Evolutionary conservation across 257 asterid genomes (phyloP), one percentile per base, ranked within the genome.

Genomic region (Petunia axillaris): DNA sequence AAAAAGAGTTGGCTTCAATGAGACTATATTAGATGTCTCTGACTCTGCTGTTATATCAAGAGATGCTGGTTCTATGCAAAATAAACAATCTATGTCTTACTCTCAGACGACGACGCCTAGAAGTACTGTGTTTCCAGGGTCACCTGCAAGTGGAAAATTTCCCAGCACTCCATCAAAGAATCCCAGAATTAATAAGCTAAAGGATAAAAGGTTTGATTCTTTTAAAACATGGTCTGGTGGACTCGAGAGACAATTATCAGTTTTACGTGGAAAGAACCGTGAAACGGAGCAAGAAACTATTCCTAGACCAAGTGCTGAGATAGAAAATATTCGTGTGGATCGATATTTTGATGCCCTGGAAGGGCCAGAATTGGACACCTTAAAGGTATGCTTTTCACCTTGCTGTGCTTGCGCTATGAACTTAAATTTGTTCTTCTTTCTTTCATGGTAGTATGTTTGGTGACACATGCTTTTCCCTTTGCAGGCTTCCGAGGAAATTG

Each of bases 271-370:
- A 44, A 87, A 74, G 81, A 79, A 25, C 16, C 77, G 66, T 8
- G 91, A 90, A 60, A 46, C 52, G 15, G 84, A 78, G 60, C 82
- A 76, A 44, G 89, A 84, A 0, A 25, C 75, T 44, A 68, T 75
- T 73, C 10, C 83, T 80, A 87, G 78, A 44, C 83, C 9, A 64
- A 88, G 35, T 4, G 58, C 83, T 6, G 91, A 90, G 8, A 66
- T 79, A 6, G 91, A 87, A 44, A 58, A n/a, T 79, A 43, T 93
- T 35, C 89, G 89, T 0, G 95, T 83, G 0, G 87, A 87, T 35
- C 86, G 98, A 40, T 94, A 94, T 88, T 94, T 89, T 60, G 98
- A 90, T 85, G 98, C 98, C 36, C 73, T 94, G 81, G 91, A 94
- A 59, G 98, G 98, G 3, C 98, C 98, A 0, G 98, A 94, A 75